Percentiles rank a stretch among this genome's conserved stretches.
These are phyloP conservation scores for Tylopilus sp. DNA, from an alignment of 1,284 basidiomycete species.

Conservation along the genomic window DNA sequence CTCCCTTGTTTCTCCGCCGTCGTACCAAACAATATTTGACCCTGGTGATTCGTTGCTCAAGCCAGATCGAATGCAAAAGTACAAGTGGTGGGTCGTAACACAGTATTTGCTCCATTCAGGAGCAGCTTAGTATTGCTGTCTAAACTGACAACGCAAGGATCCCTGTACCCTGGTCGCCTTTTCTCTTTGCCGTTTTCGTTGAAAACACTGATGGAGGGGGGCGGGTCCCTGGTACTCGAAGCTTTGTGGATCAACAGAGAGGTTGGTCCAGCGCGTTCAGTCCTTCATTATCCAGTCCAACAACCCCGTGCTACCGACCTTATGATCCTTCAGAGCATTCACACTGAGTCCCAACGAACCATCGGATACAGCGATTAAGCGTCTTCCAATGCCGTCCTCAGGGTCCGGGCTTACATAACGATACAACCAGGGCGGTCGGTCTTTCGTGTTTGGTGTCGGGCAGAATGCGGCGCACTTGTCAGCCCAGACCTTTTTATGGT, in stretches of 20 bases:
- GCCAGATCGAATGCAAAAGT: too few species aligned
- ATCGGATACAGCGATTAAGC: not conserved
- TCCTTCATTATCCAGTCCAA: not conserved
- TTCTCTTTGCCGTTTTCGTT: not conserved
- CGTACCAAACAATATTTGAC: too few species aligned
- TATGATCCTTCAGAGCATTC: not conserved
- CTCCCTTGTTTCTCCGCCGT: too few species aligned
- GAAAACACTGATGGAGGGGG: not conserved
- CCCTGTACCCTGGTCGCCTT: not conserved
- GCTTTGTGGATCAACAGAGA: not conserved
- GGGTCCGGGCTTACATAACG: not conserved
- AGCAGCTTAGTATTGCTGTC: not conserved
- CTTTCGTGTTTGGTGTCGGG: not conserved
- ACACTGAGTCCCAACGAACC: not conserved
- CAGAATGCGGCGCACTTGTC: not conserved
- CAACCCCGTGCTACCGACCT: not conserved
- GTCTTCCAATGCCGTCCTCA: not conserved
- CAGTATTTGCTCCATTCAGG: too few species aligned
- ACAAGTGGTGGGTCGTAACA: too few species aligned
- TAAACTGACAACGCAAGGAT: not conserved
- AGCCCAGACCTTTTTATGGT: not conserved
- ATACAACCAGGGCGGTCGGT: not conserved
- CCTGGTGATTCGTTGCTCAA: too few species aligned
- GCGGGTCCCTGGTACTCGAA: not conserved
- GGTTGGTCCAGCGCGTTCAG: not conserved